Conservation (phyloP, 2,329 filamentous ascomycete genomes). For the Neoscytalidium dimidiatum region DNA sequence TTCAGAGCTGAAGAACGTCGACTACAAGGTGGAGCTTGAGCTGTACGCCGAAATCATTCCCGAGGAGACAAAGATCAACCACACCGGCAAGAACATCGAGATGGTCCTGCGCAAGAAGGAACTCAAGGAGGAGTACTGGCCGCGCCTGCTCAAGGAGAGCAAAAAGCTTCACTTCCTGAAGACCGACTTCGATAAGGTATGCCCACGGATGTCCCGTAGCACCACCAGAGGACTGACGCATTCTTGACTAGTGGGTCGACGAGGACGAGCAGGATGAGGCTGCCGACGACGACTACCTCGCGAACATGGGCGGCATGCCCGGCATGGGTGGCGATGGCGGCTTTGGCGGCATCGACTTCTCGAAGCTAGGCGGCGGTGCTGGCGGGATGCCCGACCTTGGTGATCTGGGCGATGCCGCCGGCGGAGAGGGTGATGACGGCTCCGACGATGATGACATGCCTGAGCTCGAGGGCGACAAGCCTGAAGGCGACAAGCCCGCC, state of each 20-base stretch:
- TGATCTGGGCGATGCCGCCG: slow-evolving; percentile 40
- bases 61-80: slow-evolving; percentile 79
- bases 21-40: slow-evolving; percentile 82
- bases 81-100: slow-evolving; percentile 86
- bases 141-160: slow-evolving; percentile 84
- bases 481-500: not conserved
- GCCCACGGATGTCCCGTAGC: too few species aligned
- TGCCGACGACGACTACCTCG: slow-evolving; percentile 59
- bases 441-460: slow-evolving; percentile 82
- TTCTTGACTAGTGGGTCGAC: slow-evolving; percentile 74
- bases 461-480: slow-evolving; percentile 54
- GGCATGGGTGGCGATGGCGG: slow-evolving; percentile 63
- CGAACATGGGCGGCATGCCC: slow-evolving; percentile 45
- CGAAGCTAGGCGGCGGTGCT: slow-evolving; percentile 66
- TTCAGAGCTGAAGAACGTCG: slow-evolving; percentile 80
- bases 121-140: slow-evolving; percentile 92
- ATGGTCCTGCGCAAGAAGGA: slow-evolving; percentile 97
- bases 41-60: slow-evolving; percentile 91
- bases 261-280: slow-evolving; percentile 97
- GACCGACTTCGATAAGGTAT: slow-evolving; percentile 96
- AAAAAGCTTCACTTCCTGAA: slow-evolving; percentile 95
- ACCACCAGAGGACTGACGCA: not conserved
- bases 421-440: slow-evolving; percentile 58
- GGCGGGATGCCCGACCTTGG: slow-evolving; percentile 43
- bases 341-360: slow-evolving; percentile 90